Conservation (phyloP, 441 rosid species). For the Arabidopsis hybrid region DNA sequence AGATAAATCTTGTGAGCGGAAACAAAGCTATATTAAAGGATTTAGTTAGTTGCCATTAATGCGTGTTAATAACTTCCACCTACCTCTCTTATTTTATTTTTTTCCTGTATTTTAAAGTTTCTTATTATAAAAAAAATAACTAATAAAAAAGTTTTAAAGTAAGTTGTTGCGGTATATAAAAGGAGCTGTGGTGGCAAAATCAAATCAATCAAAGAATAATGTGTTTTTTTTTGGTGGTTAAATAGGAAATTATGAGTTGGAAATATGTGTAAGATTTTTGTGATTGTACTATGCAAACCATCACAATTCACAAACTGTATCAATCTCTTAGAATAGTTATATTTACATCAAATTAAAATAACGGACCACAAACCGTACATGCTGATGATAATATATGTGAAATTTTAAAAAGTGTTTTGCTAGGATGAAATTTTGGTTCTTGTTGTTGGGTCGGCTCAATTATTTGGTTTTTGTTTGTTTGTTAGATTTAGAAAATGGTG, state of each 20-base stretch:
- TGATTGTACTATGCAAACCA: background rate
- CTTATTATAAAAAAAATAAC: background rate
- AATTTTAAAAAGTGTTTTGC: background rate
- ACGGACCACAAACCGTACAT: background rate
- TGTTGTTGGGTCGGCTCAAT: no score
- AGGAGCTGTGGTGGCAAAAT: background rate
- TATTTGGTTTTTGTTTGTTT: no score
- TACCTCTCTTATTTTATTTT: conserved; percentile 1
- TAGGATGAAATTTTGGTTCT: no score
- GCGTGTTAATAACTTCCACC: conserved; percentile 43
- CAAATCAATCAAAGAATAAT: background rate
- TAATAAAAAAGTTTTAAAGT: no score
- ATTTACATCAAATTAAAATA: background rate
- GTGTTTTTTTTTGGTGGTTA: no score
- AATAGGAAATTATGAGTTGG: background rate
- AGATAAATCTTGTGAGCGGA: conserved; percentile 4
- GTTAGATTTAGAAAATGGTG: no score
- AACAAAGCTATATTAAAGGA: conserved; percentile 33
- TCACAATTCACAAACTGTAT: background rate
- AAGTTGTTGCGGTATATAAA: background rate
- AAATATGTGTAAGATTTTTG: background rate
- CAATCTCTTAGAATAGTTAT: background rate
- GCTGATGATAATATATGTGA: background rate
- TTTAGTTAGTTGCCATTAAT: conserved; percentile 33
- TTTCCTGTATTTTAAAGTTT: background rate